Base-by-base conservation (phyloP, 768 basidiomycete genomes). In the Pulveroboletus sp. region DNA sequence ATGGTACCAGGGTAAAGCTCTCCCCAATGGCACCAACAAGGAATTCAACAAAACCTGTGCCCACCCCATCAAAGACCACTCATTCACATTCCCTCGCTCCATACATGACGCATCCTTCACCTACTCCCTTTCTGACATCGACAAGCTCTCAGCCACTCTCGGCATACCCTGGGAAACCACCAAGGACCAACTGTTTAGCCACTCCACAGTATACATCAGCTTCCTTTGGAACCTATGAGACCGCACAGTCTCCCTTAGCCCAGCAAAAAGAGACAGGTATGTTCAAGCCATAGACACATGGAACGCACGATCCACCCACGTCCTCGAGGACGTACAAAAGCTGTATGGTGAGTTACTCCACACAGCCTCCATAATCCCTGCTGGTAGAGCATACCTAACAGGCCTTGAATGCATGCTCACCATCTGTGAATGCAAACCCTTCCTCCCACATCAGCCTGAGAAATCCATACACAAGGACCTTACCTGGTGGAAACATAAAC, bases 371-470 rank as follows among this genome's bases (percentile, higher is more conserved):
- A 55, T 74, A 0, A 24, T 72, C 2, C 68, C 68, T 1, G 26
- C 2, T 22, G 69, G 63, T n/a, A 62, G 68, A 2, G 69, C 74
- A 0, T 74, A 73, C 52, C 67, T 78, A 47, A 74, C 70, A 35
- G 39, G 43, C n/a, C 50, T 79, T 17, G 71, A 78, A 49, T n/a
- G 59, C 49, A 70, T 76, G 61, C 43, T 78, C 0, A 52, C 56
- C 0, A 26, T 61, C 1, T 70, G 59, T 43, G 3, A 36, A 24
- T 12, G 67, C 7, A 35, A 56, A 53, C 73, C 73, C n/a, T 70
- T 71, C 60, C 26, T 55, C n/a, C 71, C 62, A 6, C 63, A 53
- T 5, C 14, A 7, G 3, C 34, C 49, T 0, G 27, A 38, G 1
- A 56, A 55, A 9, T 0, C 1, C 1, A 32, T 48, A n/a, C n/a